These are phyloP conservation scores for Xylaria telfairii DNA, from an alignment of 495 filamentous ascomycete species.

Conservation along the genomic window DNA sequence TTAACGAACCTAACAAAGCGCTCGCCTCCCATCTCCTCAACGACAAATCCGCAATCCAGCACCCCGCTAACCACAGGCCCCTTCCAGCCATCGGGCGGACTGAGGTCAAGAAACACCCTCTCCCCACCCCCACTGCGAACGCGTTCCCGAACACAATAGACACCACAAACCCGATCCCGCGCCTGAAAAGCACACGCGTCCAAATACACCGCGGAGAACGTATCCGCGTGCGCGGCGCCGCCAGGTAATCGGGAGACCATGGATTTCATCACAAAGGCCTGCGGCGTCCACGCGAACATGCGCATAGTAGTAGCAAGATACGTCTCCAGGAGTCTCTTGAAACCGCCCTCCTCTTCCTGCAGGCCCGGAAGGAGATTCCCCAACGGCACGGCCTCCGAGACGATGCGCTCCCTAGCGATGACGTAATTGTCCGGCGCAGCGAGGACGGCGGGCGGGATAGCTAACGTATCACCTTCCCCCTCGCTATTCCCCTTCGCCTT, in stretches of 20 bases:
- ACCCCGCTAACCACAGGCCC: slow-evolving; percentile 35
- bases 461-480: background rate
- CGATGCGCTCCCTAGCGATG: slow-evolving; percentile 38
- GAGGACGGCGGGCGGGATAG: slow-evolving; percentile 18
- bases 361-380: background rate
- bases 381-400: slow-evolving; percentile 27
- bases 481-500: background rate
- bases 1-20: slow-evolving; percentile 33
- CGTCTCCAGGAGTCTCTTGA: slow-evolving; percentile 24
- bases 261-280: slow-evolving; percentile 35
- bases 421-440: slow-evolving; percentile 25
- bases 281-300: slow-evolving; percentile 41
- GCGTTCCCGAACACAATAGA: slow-evolving; percentile 33
- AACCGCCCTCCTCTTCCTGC: too few species aligned
- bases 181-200: slow-evolving; percentile 27
- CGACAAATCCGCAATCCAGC: slow-evolving; percentile 34
- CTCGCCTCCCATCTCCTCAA: slow-evolving; percentile 11
- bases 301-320: slow-evolving; percentile 42
- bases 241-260: slow-evolving; percentile 21
- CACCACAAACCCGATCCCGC: slow-evolving; percentile 41
- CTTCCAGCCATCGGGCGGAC: slow-evolving; percentile 37
- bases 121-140: slow-evolving; percentile 10
- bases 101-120: slow-evolving; percentile 36
- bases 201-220: slow-evolving; percentile 36
- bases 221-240: slow-evolving; percentile 16